A percentile compares a stretch with the other conserved stretches of the same genome.
These are phyloP conservation scores for Cetradonia linearis DNA, from an alignment of 495 filamentous ascomycete genomes.

Conservation along the genomic window DNA sequence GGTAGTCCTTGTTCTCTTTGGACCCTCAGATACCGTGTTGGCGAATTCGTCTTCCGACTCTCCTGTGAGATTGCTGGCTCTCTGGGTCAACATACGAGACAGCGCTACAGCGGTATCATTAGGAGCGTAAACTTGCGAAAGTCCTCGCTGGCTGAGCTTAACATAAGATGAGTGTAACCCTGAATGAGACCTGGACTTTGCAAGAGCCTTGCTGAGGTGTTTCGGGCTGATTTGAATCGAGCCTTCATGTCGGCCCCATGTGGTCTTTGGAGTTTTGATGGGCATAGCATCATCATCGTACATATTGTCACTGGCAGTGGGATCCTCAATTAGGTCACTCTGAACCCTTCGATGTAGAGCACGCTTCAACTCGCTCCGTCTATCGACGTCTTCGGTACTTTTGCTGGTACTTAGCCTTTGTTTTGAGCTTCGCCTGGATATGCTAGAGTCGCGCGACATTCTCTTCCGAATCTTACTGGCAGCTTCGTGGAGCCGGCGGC, in stretches of 20 bases:
- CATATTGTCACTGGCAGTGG: slow-evolving; percentile 7
- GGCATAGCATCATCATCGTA: slow-evolving; percentile 20
- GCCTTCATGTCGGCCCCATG: slow-evolving; percentile 16
- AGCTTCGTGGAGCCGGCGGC: slow-evolving; percentile 15
- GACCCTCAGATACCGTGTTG: background rate
- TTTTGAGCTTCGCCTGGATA: slow-evolving; percentile 18
- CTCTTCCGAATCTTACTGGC: slow-evolving; percentile 16
- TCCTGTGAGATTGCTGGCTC: slow-evolving; percentile 12
- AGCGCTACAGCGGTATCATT: slow-evolving; percentile 7
- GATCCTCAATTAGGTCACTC: slow-evolving; percentile 13
- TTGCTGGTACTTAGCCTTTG: slow-evolving; percentile 10
- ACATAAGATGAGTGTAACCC: slow-evolving; percentile 10
- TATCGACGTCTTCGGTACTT: slow-evolving; percentile 14
- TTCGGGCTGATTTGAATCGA: slow-evolving; percentile 18
- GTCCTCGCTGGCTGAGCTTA: slow-evolving; percentile 1
- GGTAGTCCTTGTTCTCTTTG: background rate
- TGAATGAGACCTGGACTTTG: slow-evolving; percentile 14
- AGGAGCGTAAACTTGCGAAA: slow-evolving; percentile 8
- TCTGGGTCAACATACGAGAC: slow-evolving; percentile 17
- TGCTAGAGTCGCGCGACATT: slow-evolving; percentile 12
- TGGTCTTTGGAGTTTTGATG: slow-evolving; percentile 16
- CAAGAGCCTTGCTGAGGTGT: slow-evolving; percentile 13
- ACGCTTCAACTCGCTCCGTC: slow-evolving; percentile 16
- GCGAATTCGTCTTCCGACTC: slow-evolving; percentile 3
- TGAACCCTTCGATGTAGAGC: slow-evolving; percentile 16